phyloP scores from a whole-genome alignment of 768 basidiomycete species.

The Asterophora parasitica region DNA sequence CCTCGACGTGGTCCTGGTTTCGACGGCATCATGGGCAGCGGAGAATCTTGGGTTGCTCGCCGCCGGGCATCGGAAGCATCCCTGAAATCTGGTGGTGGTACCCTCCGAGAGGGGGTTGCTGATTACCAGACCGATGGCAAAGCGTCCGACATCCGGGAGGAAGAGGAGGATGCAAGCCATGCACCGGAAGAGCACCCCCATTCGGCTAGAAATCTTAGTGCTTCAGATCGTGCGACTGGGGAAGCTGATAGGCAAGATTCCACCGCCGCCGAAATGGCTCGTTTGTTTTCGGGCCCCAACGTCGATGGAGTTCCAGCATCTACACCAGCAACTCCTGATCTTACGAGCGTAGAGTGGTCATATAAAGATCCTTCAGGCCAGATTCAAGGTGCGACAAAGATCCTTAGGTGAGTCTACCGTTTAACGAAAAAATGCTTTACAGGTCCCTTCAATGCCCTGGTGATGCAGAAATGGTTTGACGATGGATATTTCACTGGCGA shows the following conservation, averaged over 20 bases:
- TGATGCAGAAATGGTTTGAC: slow-evolving; percentile 95
- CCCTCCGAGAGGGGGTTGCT: slow-evolving; percentile 33
- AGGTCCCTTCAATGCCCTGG: slow-evolving; percentile 86
- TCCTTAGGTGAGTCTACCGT: slow-evolving; percentile 1
- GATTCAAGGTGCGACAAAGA: slow-evolving; percentile 64
- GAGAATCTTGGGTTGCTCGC: slow-evolving; percentile 66
- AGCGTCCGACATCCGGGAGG: slow-evolving; percentile 52
- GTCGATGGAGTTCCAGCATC: slow-evolving; percentile 20
- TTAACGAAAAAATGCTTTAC: slow-evolving; percentile 7
- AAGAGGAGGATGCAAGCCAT: slow-evolving; percentile 41
- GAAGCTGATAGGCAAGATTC: not conserved
- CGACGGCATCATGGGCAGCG: slow-evolving; percentile 65
- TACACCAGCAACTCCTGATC: slow-evolving; percentile 48
- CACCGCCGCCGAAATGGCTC: slow-evolving; percentile 11
- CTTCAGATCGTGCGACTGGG: not conserved
- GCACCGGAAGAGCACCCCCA: slow-evolving; percentile 2
- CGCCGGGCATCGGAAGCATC: slow-evolving; percentile 58
- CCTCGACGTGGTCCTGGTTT: slow-evolving; percentile 67
- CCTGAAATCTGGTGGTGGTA: slow-evolving; percentile 35
- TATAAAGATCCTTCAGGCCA: slow-evolving; percentile 92
- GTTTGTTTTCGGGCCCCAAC: slow-evolving; percentile 13
- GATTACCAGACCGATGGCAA: slow-evolving; percentile 37
- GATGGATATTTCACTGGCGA: slow-evolving; percentile 84
- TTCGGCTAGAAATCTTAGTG: slow-evolving; percentile 3
- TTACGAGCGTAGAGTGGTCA: slow-evolving; percentile 73